Evolutionary conservation across 306 rosid species (phyloP), one percentile per base, ranked within the genome.

Genomic region (Cotoneaster glaucophyllus): DNA sequence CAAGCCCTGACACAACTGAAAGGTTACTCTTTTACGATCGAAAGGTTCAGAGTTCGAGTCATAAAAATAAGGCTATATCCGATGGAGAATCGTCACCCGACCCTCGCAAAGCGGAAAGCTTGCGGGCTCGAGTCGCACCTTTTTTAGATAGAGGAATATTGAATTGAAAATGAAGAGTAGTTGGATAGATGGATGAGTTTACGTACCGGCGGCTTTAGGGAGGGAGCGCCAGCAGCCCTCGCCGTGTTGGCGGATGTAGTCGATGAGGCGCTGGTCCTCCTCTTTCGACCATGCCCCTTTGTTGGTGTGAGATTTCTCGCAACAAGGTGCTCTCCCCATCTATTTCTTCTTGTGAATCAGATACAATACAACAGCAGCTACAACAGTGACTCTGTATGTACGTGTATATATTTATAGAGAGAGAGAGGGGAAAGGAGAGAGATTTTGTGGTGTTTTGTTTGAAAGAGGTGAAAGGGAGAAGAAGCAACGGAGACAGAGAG

Each of bases 161-260:
- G 64, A 58, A 62, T 62, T 14, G 21, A 50, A 50, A 50, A 18
- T 50, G 54, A 50, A 50, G n/a, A n/a, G n/a, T 50, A 4, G 54
- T 5, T 50, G 21, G 54, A 50, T 1, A 6, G 54, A 50, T 5
- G 8, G 54, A 50, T 50, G 54, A 50, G 18, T 50, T 15, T 50
- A 17, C 21, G 17, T 68, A 90, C 95, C 96, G 0, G 96, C 96
- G 21, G 88, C 74, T 75, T 84, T 88, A 21, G 96, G 96, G 56
- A 90, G 96, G 70, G 92, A 87, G 5, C 96, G 92, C 96, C 96
- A 90, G 73, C 89, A 86, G n/a, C 96, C 96, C 67, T 90, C 92
- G 44, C 96, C 96, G 14, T 87, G 96, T 75, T 77, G 22, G 56
- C 92, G 90, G 69, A 90, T 87, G 77, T 90, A 83, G 54, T 90